Evolutionary conservation across 148 eudicot genomes (phyloP).

Genomic region (Gaultheria prostrata): DNA sequence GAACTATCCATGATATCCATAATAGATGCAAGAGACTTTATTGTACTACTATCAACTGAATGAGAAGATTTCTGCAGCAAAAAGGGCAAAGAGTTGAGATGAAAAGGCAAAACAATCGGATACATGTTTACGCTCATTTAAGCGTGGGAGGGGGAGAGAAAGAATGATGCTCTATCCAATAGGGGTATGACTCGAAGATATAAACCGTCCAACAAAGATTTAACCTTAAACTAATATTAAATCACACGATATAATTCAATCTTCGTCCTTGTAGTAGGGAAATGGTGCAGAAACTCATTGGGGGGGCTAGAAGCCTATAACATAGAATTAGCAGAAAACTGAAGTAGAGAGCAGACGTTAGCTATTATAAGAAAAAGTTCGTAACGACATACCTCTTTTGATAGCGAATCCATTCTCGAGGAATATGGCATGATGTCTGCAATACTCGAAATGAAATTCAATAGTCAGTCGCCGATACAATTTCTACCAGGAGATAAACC

Average conservation of each 20-base stretch:
- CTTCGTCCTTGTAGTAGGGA: neutral
- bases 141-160: neutral
- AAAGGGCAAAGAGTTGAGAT: neutral
- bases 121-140: neutral
- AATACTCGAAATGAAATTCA: conserved; percentile 17
- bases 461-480: conserved; percentile 4
- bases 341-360: neutral
- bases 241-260: neutral
- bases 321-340: conserved; percentile 10
- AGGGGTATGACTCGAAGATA: neutral
- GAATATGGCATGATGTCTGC: conserved; percentile 50
- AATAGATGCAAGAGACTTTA: conserved; percentile 35
- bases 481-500: neutral
- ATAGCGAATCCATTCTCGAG: conserved; percentile 37
- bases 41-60: conserved; percentile 27
- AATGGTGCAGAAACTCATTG: neutral
- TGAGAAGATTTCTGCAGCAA: conserved; percentile 31
- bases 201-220: neutral
- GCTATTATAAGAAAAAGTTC: conserved; percentile 5
- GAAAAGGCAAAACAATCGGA: neutral
- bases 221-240: neutral
- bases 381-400: conserved; percentile 43
- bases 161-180: neutral
- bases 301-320: neutral
- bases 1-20: conserved; percentile 48